A percentile compares a stretch with the other conserved stretches of the same genome.
phyloP scores from a whole-genome alignment of 345 rosid species.

The Populus euphratica region DNA sequence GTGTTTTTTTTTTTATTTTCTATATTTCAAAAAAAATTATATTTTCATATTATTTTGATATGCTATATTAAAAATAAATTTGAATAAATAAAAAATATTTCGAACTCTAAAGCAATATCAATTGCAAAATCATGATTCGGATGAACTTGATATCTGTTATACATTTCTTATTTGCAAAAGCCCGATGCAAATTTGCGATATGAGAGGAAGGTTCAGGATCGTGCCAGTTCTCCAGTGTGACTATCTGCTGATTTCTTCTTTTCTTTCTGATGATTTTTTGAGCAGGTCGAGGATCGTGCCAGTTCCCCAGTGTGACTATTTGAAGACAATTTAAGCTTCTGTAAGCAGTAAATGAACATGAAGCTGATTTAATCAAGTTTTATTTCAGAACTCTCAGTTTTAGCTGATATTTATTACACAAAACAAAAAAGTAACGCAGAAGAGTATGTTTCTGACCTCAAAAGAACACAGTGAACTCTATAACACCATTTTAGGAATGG shows the following conservation, averaged over 20 bases:
- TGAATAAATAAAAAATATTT: too few relatives aligned
- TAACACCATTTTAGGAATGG: not conserved
- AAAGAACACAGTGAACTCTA: not conserved
- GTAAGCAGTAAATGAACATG: not conserved
- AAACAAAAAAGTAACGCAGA: not conserved
- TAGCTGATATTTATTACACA: not conserved
- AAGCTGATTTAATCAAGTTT: not conserved
- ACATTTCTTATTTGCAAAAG: not conserved
- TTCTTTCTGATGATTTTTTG: not conserved
- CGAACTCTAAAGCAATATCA: too few relatives aligned
- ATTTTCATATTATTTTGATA: too few relatives aligned
- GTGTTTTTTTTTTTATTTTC: too few relatives aligned
- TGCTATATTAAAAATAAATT: too few relatives aligned
- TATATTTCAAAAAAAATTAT: too few relatives aligned
- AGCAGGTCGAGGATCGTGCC: conserved; percentile 43
- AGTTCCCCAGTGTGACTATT: conserved; percentile 44
- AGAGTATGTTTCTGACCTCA: not conserved
- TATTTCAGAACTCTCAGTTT: not conserved
- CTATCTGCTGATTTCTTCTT: not conserved
- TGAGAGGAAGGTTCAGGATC: not conserved
- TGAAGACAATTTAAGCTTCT: conserved; percentile 18
- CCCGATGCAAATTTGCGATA: not conserved
- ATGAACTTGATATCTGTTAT: not conserved
- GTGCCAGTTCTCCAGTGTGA: too few relatives aligned
- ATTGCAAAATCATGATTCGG: not conserved